Evolutionary conservation across 345 rosid species (phyloP).

Genomic region (Dipteronia sinensis): DNA sequence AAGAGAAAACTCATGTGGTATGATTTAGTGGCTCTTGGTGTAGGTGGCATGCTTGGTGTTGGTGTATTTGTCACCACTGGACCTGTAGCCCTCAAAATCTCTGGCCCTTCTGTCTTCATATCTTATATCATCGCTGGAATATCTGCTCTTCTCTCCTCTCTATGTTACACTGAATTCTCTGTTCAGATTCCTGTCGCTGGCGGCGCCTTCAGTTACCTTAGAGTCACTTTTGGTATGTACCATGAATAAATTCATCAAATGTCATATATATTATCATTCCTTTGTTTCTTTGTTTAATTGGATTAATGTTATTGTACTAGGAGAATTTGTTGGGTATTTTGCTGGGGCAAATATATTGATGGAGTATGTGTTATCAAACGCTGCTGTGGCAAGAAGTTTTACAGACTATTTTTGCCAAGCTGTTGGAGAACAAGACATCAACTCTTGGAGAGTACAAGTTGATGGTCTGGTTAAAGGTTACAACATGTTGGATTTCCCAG

Average conservation of each 20-base stretch:
- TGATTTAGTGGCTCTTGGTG: conserved; percentile 86
- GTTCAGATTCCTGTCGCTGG: conserved; percentile 96
- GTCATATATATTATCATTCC: not conserved
- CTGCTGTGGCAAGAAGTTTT: conserved; percentile 87
- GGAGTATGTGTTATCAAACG: conserved; percentile 96
- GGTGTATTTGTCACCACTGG: conserved; percentile 95
- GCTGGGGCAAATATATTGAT: conserved; percentile 86
- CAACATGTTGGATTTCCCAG: conserved; percentile 77
- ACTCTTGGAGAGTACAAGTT: conserved; percentile 76
- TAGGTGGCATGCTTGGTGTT: conserved; percentile 94
- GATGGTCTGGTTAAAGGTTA: conserved; percentile 61
- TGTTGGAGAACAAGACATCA: conserved; percentile 53
- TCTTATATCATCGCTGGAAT: conserved; percentile 81
- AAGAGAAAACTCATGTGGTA: conserved; percentile 83
- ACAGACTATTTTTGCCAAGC: conserved; percentile 77
- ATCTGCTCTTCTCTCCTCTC: conserved; percentile 85
- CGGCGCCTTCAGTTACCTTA: conserved; percentile 90
- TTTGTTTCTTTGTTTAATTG: conserved; percentile 12
- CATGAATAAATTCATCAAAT: not conserved
- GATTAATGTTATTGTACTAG: conserved; percentile 17
- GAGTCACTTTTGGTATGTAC: conserved; percentile 84
- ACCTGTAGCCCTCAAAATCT: conserved; percentile 50
- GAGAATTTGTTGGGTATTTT: conserved; percentile 87
- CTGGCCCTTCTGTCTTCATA: conserved; percentile 88
- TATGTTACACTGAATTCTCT: conserved; percentile 93